A percentile compares a stretch with the other conserved stretches of the same genome.
Evolutionary conservation across 73 alveolate species (phyloP).

Genomic region (Paramecium octaurelia): DNA sequence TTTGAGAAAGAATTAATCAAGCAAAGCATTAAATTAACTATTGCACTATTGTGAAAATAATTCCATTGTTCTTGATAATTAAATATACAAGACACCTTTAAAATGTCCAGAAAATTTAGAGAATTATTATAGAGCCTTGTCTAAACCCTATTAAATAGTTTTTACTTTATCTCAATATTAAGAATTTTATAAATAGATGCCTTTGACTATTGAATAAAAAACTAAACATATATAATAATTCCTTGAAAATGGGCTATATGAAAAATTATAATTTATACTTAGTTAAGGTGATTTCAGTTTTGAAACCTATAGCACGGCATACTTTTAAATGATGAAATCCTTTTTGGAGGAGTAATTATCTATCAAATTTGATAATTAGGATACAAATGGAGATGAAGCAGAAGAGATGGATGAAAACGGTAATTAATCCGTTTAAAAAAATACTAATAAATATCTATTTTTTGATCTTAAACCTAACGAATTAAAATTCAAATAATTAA

Average conservation of each 20-base stretch:
- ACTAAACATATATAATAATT: neutral
- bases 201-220: neutral
- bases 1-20: neutral
- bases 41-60: neutral
- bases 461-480: neutral
- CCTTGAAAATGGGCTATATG: neutral
- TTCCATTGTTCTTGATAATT: neutral
- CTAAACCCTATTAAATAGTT: neutral
- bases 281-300: neutral
- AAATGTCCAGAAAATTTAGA: neutral
- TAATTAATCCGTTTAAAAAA: neutral
- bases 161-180: neutral
- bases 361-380: neutral
- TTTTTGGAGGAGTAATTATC: neutral
- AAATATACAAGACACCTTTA: neutral
- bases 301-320: neutral
- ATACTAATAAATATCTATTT: neutral
- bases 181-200: neutral
- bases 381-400: neutral
- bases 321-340: neutral
- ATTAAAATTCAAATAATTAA: neutral
- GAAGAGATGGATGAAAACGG: neutral
- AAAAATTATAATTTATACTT: neutral
- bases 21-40: neutral
- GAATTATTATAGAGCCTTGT: neutral